phyloP scores from a whole-genome alignment of 2,329 filamentous ascomycete species.

The Polychaeton citri region DNA sequence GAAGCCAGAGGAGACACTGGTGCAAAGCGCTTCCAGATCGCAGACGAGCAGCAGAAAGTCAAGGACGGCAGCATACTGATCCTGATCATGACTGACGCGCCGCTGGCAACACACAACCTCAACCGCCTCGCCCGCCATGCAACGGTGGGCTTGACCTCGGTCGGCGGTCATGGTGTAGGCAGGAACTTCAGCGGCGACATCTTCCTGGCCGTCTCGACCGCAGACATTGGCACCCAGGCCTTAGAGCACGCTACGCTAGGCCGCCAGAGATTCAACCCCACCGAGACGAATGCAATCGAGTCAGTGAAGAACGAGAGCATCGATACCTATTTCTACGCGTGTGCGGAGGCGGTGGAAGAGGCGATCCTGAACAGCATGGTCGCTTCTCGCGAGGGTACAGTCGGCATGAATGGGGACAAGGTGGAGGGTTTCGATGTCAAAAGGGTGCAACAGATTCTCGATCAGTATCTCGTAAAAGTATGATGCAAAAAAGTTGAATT shows the following conservation, averaged over 20 bases:
- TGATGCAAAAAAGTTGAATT: no score
- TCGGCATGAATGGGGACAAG: constrained; percentile 36
- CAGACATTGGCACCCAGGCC: constrained; percentile 12
- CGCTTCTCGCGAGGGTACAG: constrained; percentile 44
- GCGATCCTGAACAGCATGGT: constrained; percentile 52
- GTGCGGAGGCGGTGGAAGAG: constrained; percentile 50
- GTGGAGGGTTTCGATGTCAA: constrained; percentile 39
- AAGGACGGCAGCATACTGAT: constrained; percentile 51
- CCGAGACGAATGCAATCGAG: constrained; percentile 31
- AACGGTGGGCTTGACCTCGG: constrained; percentile 46
- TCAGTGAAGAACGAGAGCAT: constrained; percentile 46
- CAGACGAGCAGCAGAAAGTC: constrained; percentile 27
- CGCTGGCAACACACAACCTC: constrained; percentile 44
- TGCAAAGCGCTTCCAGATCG: constrained; percentile 2
- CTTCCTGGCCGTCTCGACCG: constrained; percentile 54
- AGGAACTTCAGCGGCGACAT: constrained; percentile 52
- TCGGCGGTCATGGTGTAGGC: constrained; percentile 42
- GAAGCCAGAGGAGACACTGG: constrained; percentile 23
- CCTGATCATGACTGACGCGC: constrained; percentile 47
- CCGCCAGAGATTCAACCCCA: constrained; percentile 20
- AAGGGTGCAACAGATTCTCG: constrained; percentile 34
- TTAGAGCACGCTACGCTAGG: constrained; percentile 1
- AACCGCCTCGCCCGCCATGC: constrained; percentile 47
- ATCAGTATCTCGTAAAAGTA: constrained; percentile 20
- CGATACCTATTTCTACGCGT: constrained; percentile 48